A percentile compares a stretch with the other conserved stretches of the same genome.
Evolutionary conservation across 306 rosid genomes (phyloP).

Genomic region (Astragalus membranaceus): DNA sequence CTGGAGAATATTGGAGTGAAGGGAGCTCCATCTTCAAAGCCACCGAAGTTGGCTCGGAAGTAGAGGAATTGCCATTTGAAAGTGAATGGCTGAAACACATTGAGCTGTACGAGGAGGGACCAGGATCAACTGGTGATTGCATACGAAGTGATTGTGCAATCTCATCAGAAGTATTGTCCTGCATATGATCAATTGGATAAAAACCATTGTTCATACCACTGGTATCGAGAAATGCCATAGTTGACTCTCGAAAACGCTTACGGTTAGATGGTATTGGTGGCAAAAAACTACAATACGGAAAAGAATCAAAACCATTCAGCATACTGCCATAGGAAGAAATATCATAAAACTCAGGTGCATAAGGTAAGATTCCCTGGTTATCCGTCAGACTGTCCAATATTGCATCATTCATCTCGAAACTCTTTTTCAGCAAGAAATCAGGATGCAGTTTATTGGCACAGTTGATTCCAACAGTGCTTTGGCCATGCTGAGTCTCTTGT

Average conservation of each 20-base stretch:
- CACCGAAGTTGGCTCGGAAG: slow-evolving; percentile 72
- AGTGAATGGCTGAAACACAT: slow-evolving; percentile 67
- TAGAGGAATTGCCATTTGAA: slow-evolving; percentile 85
- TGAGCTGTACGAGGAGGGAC: slow-evolving; percentile 42
- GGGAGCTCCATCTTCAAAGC: slow-evolving; percentile 99
- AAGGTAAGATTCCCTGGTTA: slow-evolving; percentile 48
- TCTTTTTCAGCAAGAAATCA: slow-evolving; percentile 39
- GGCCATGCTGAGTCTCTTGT: slow-evolving; percentile 49
- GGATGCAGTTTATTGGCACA: slow-evolving; percentile 37
- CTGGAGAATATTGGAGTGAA: slow-evolving; percentile 98
- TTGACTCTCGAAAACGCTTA: slow-evolving; percentile 63
- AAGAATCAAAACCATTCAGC: slow-evolving; percentile 57
- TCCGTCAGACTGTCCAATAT: slow-evolving; percentile 53
- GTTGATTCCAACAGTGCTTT: slow-evolving; percentile 36
- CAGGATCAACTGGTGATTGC: slow-evolving; percentile 47
- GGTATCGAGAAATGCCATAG: slow-evolving; percentile 42
- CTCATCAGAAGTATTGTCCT: slow-evolving; percentile 38
- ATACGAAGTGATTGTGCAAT: slow-evolving; percentile 43
- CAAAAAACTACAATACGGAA: slow-evolving; percentile 48
- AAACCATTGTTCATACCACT: slow-evolving; percentile 34
- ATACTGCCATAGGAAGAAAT: slow-evolving; percentile 35
- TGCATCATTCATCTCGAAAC: slow-evolving; percentile 53
- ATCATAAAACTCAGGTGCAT: slow-evolving; percentile 45
- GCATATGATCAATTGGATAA: slow-evolving; percentile 41
- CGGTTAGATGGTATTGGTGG: slow-evolving; percentile 47